These are phyloP conservation scores for Lanmaoa pseudosensibilis DNA, from an alignment of 768 basidiomycete species.

Conservation along the genomic window DNA sequence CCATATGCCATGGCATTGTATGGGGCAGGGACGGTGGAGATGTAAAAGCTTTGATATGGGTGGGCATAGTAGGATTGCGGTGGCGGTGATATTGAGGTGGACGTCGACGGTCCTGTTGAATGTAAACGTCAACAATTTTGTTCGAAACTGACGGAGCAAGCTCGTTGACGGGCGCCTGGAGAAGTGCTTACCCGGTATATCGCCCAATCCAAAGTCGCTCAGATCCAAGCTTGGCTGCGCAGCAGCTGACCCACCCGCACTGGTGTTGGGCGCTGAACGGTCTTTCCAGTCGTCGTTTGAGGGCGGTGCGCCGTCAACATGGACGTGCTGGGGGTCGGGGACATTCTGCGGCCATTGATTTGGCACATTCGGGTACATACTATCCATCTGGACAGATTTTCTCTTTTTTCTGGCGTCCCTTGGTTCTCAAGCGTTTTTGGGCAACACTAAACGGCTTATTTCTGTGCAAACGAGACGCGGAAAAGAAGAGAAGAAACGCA, in stretches of 20 bases:
- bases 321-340: slow-evolving; percentile 34
- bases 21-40: slow-evolving; percentile 42
- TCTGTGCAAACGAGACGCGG: slow-evolving; percentile 42
- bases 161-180: slow-evolving; percentile 28
- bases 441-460: slow-evolving; percentile 48
- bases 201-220: slow-evolving; percentile 44
- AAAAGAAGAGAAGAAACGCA: slow-evolving; percentile 37
- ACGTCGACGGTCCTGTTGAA: slow-evolving; percentile 39
- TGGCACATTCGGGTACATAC: slow-evolving; percentile 48
- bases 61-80: slow-evolving; percentile 43
- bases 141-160: neutral
- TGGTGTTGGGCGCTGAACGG: slow-evolving; percentile 26
- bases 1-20: slow-evolving; percentile 59
- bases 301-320: slow-evolving; percentile 29
- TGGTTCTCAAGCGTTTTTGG: slow-evolving; percentile 44
- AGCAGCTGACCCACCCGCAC: slow-evolving; percentile 30
- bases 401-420: slow-evolving; percentile 38
- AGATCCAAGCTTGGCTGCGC: slow-evolving; percentile 39
- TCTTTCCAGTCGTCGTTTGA: slow-evolving; percentile 44
- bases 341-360: slow-evolving; percentile 43
- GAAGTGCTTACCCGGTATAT: slow-evolving; percentile 43
- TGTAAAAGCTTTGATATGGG: slow-evolving; percentile 43
- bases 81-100: slow-evolving; percentile 40
- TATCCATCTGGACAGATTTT: slow-evolving; percentile 43
- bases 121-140: slow-evolving; percentile 10